Evolutionary conservation across 768 basidiomycete species (phyloP).

Genomic region (Amanita thiersii): DNA sequence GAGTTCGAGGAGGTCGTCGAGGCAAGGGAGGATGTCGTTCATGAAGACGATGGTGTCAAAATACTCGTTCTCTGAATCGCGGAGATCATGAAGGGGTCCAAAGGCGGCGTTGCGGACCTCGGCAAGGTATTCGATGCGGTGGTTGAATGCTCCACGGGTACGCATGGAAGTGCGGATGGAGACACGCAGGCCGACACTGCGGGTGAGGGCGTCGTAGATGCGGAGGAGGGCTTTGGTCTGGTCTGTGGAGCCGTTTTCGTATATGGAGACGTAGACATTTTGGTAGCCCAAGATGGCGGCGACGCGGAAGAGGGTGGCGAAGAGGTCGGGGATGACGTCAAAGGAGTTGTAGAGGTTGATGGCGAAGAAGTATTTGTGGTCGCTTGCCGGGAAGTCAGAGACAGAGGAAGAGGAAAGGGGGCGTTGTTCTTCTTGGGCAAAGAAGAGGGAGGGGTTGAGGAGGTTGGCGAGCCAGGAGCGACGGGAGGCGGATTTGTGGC

Average conservation of each 20-base stretch:
- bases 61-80: conserved; percentile 87
- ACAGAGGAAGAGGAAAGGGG: conserved; percentile 27
- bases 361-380: conserved; percentile 98
- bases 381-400: conserved; percentile 33
- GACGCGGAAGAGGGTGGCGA: conserved; percentile 92
- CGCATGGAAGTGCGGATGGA: conserved; percentile 91
- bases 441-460: no score
- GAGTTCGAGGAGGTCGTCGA: conserved; percentile 95
- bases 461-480: conserved; percentile 55
- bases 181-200: conserved; percentile 85
- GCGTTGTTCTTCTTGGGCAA: conserved; percentile 35
- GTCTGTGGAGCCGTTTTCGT: conserved; percentile 98
- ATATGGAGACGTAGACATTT: conserved; percentile 97
- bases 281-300: conserved; percentile 91
- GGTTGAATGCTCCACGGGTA: conserved; percentile 93
- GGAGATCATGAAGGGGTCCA: conserved; percentile 88
- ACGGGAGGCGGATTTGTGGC: conserved; percentile 54
- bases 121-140: conserved; percentile 99
- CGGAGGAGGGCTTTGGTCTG: conserved; percentile 95
- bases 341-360: conserved; percentile 99
- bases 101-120: conserved; percentile 99
- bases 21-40: conserved; percentile 98
- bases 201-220: conserved; percentile 90
- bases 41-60: conserved; percentile 98
- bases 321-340: conserved; percentile 95